Evolutionary conservation across 2,329 filamentous ascomycete species (phyloP), one percentile per base, ranked within the genome.

Genomic region (Colletotrichum truncatum): DNA sequence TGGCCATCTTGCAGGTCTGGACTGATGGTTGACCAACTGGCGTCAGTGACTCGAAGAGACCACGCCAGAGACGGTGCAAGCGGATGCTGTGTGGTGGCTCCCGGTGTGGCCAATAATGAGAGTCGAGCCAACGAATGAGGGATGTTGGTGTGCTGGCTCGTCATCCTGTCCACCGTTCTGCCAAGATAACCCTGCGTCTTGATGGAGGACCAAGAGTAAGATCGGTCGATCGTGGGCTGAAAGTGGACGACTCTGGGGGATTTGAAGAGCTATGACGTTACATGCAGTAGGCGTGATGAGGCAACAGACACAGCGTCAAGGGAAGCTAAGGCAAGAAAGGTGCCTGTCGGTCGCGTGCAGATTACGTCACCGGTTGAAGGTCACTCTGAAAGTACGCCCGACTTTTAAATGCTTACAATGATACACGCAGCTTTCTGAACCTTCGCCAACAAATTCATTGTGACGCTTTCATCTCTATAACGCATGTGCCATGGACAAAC

Each of bases 1-100:
- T 18, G 26, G 39, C 57, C 41, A 21, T 34, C 45, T 36, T 9
- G 34, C n/a, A 14, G 18, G 18, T 41, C 48, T 4, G 30, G 11
- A 57, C 39, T 48, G 53, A 41, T 6, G 7, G 41, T 21, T 25
- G 34, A 25, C 18, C 25, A 7, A 32, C 34, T 30, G n/a, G 21
- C 32, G 30, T 23, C 26, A 28, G 32, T 41, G 21, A 26, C 18
- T 36, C n/a, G 41, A 51, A 9, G 18, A 49, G 23, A 41, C 59
- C 60, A 64, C 34, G 45, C 59, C 60, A 64, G 58, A 57, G 43
- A 41, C 43, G 59, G 59, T n/a, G 51, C 41, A 63, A 63, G 51
- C 43, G 34, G 43, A 36, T 45, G 34, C 26, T 14, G n/a, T 64
- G 45, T 36, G 28, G 45, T 64, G 23, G 28, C 45, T 45, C 45